Base-by-base conservation (phyloP, 2,329 filamentous ascomycete genomes). In the Geosmithia putterillii region DNA sequence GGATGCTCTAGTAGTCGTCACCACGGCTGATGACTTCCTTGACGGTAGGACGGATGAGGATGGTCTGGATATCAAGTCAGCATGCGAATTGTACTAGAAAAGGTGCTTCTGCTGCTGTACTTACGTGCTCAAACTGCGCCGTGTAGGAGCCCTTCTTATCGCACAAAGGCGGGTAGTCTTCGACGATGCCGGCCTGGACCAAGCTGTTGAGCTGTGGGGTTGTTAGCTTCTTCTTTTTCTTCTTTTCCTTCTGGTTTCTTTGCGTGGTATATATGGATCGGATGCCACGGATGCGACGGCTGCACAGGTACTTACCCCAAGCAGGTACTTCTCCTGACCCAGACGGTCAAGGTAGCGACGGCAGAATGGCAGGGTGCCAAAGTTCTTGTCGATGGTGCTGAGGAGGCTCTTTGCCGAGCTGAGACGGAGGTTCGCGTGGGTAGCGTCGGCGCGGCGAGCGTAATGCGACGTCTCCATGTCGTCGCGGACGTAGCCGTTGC, bases 91-190 rank as follows among this genome's bases (percentile, higher is more conserved):
- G 47, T 43, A 52, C 50, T 39, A 45, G 41, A 43, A 23, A 14
- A 10, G 38, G 14, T 21, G 38, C 9, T 7, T 21, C 12, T 17
- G 20, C 7, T 18, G 38, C 15, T 21, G 15, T 45, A 76, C 84
- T 74, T 67, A 94, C 88, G 68, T 95, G 89, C 70, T 95, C 89
- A 59, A 80, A 94, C 61, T 95, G 89, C 50, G 89, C 90, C 21
- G 88, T 94, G 63, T 94, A 95, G 21, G 86, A 94, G 46, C 90
- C 90, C 74, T 94, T 94, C 65, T 89, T 81, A 66, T 95, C 89
- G 52, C 84, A 81, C 53, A 95, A 70, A 23, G 89, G 89, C 35
- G 88, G 87, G 59, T 95, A 95, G 38, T 85, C 79, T 64, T 95
- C 86, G 38, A 95, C 86, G 52, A 95, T 84, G 46, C 87, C 88